Evolutionary conservation across 2,329 filamentous ascomycete genomes (phyloP), one percentile per base, ranked within the genome.

Genomic region (Calonectria leucothoes): DNA sequence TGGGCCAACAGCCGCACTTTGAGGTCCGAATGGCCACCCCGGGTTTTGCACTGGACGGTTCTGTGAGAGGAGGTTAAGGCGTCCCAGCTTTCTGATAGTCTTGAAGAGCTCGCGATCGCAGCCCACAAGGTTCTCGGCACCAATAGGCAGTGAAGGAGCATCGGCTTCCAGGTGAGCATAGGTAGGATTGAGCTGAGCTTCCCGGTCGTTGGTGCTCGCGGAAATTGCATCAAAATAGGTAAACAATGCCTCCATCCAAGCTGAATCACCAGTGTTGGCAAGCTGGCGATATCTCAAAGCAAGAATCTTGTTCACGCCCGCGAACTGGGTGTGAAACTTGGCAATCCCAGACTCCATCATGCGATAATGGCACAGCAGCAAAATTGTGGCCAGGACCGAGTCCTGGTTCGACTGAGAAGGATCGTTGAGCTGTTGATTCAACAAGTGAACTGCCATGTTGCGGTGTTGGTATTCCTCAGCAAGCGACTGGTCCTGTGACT

Each of bases 141-240:
- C 93, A 75, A 92, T 83, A 0, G 89, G 87, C 5, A 91, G 83
- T 4, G 90, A 82, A 51, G 87, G 87, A 20, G 87, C 84, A 49
- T 89, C 89, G 1, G 87, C 81, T 59, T 85, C 81, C 20, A 87
- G 82, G 12, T 86, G 94, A 77, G 94, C 90, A 80, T 94, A 92
- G 33, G 91, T 88, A 15, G 91, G 90, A 75, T 92, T 88, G 23
- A 98, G 90, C 83, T 98, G 95, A 35, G 94, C 92, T 84, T 98
- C 96, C 66, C 96, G 92, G 84, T 98, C 94, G 79, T 98, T 98
- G 82, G 98, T 95, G 66, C 94, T 96, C 48, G 95, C 95, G 0
- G 95, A 95, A 86, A 98, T 95, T 69, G 96, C 95, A 83, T 98
- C 96, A 82, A 98, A 97, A 89, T 96, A 98, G 39, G 95, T 97